These are phyloP conservation scores for Claviceps quebecensis DNA, from an alignment of 2,329 filamentous ascomycete genomes.

Conservation along the genomic window DNA sequence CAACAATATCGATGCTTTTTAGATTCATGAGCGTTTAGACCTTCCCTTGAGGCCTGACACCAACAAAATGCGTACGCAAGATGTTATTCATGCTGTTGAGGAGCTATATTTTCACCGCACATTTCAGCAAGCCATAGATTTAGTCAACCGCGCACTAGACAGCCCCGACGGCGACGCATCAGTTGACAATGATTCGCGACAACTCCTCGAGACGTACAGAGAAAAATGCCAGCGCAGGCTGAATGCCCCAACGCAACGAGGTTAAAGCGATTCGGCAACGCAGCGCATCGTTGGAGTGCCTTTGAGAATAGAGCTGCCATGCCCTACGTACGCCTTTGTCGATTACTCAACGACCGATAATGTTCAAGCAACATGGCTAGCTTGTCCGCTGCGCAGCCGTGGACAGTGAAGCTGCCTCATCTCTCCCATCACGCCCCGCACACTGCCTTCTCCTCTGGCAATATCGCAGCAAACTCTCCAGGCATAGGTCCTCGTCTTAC, in stretches of 20 bases:
- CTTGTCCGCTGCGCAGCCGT: too few relatives aligned
- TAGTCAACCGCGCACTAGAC: constrained; percentile 24
- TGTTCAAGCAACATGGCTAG: background rate
- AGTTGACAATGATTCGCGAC: constrained; percentile 30
- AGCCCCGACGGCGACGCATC: constrained; percentile 13
- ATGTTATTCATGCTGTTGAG: constrained; percentile 40
- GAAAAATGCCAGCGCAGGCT: constrained; percentile 24
- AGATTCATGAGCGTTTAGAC: constrained; percentile 31
- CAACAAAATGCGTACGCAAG: constrained; percentile 34
- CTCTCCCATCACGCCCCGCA: background rate
- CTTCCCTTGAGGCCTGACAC: constrained; percentile 25
- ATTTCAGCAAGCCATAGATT: constrained; percentile 29
- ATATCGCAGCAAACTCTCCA: background rate
- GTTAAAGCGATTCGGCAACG: background rate
- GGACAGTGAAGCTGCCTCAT: background rate
- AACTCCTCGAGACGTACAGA: constrained; percentile 28
- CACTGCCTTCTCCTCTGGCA: background rate
- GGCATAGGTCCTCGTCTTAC: background rate
- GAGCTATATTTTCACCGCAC: constrained; percentile 41
- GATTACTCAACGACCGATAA: background rate
- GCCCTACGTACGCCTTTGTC: background rate
- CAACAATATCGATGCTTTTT: background rate
- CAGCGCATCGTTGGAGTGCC: background rate
- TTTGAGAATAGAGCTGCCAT: background rate
- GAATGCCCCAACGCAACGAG: background rate